Conservation (phyloP, 371 early-diverging fungal species). For the Mortierella sp. region DNA sequence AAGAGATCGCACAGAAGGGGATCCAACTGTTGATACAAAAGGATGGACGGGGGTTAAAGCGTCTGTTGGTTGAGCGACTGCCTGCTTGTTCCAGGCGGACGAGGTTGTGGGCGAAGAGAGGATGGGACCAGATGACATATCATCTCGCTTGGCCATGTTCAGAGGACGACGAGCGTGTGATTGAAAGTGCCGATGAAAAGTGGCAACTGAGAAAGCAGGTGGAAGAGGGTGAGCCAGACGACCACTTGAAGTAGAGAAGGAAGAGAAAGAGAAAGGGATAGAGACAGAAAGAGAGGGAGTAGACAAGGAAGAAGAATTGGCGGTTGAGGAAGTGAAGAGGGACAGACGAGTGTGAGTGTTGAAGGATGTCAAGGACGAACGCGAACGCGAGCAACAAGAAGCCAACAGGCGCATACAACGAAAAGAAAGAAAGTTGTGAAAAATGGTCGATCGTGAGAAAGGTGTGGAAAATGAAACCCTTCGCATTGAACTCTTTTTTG, state of each 20-base stretch:
- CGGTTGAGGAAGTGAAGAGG: not conserved
- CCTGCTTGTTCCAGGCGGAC: not conserved
- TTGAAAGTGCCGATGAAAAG: not conserved
- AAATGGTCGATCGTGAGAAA: not conserved
- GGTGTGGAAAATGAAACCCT: not conserved
- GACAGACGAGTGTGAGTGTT: not conserved
- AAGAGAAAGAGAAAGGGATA: not conserved
- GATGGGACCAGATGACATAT: conserved; percentile 15
- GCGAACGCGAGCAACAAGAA: not conserved
- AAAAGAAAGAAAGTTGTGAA: not conserved
- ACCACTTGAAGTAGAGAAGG: not conserved
- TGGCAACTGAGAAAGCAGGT: not conserved
- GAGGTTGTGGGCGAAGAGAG: not conserved
- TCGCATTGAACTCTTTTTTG: too few species aligned
- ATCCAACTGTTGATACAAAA: conserved; percentile 13
- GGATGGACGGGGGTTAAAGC: conserved; percentile 6
- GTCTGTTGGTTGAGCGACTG: not conserved
- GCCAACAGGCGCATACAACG: not conserved
- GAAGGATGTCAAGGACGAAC: not conserved
- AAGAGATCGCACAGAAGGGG: conserved; percentile 12
- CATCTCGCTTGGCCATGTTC: conserved; percentile 42
- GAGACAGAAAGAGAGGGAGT: not conserved
- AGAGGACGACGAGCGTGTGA: not conserved
- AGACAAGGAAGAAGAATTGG: not conserved
- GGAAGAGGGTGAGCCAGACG: too few species aligned